Evolutionary conservation across 805 yeast species (phyloP).

Genomic region (Metahyphopichia silvanorum): DNA sequence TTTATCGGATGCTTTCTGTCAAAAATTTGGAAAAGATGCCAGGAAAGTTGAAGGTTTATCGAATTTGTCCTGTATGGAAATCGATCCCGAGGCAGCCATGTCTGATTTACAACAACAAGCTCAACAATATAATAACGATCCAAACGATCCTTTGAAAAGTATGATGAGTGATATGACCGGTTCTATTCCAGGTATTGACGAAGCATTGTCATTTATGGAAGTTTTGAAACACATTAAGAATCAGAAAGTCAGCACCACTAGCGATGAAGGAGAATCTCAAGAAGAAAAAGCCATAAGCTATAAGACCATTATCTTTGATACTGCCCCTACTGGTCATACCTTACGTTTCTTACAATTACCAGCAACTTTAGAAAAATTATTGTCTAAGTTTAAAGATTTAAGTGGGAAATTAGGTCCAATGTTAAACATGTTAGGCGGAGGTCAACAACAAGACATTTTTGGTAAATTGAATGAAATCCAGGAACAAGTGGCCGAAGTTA

Average conservation of each 20-base stretch:
- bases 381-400: slow-evolving; percentile 83
- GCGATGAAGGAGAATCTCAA: slow-evolving; percentile 5
- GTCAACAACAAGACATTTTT: slow-evolving; percentile 67
- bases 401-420: slow-evolving; percentile 88
- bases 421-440: slow-evolving; percentile 71
- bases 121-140: slow-evolving; percentile 52
- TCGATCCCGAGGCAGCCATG: slow-evolving; percentile 92
- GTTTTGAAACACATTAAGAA: slow-evolving; percentile 93
- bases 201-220: slow-evolving; percentile 96
- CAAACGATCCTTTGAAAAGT: slow-evolving; percentile 61
- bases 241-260: slow-evolving; percentile 37
- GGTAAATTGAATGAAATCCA: slow-evolving; percentile 78
- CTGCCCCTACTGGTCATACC: slow-evolving; percentile 99
- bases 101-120: slow-evolving; percentile 73
- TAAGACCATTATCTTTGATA: slow-evolving; percentile 91
- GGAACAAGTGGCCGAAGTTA: slow-evolving; percentile 79
- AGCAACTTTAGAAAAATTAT: slow-evolving; percentile 80
- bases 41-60: slow-evolving; percentile 84
- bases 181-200: slow-evolving; percentile 97
- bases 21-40: slow-evolving; percentile 96
- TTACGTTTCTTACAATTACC: slow-evolving; percentile 93
- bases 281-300: slow-evolving; percentile 37
- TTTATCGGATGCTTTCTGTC: slow-evolving; percentile 96
- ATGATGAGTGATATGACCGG: slow-evolving; percentile 90
- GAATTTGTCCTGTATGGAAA: slow-evolving; percentile 96